Base-by-base conservation (phyloP, 1,284 basidiomycete species). In the Cryptococcus sp. region DNA sequence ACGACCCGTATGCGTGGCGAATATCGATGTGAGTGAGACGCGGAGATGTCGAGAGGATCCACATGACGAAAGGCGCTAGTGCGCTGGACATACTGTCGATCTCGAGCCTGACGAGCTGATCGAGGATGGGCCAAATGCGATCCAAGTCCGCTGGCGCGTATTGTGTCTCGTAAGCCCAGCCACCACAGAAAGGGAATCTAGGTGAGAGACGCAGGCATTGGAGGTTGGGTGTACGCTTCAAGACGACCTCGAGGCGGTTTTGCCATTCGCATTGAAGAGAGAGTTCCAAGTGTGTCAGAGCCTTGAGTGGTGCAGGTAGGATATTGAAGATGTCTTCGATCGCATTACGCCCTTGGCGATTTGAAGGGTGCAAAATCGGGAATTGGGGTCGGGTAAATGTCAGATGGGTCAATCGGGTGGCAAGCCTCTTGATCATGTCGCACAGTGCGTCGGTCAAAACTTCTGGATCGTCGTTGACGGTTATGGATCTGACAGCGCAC, bases 401-500 rank as follows among this genome's bases (percentile, higher is more conserved):
- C 53, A 15, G 61, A 41, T 13, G 22, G 38, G 8, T 44, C 3
- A 66, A 40, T 19, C 54, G 57, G 6, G 49, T 29, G 2, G 55
- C 25, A 23, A 54, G 16, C 16, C 52, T 41, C 5, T 39, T 22
- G 39, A 64, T 55, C 11, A 66, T 47, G 15, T 57, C 22, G 15
- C 17, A 25, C 23, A 63, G 49, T 13, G 41, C 22, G 10, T 41
- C 22, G 20, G 29, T 34, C 48, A 15, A 60, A 22, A 5, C 57
- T 37, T 19, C 44, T 46, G 25, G 5, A 34, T 64, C 62, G 15
- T 58, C 43, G 37, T 66, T 60, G 23, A 60, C 37, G 26, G 38
- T 46, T 20, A 64, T 57, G 5, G 37, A 40, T 46, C 62, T 44
- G 25, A 64, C 50, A 19, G 50, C 10, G 46, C 22, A 26, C 15